A percentile compares a stretch with the other conserved stretches of the same genome.
phyloP scores from a whole-genome alignment of 2,329 filamentous ascomycete genomes.

The Ophiosphaerella herpotricha region DNA sequence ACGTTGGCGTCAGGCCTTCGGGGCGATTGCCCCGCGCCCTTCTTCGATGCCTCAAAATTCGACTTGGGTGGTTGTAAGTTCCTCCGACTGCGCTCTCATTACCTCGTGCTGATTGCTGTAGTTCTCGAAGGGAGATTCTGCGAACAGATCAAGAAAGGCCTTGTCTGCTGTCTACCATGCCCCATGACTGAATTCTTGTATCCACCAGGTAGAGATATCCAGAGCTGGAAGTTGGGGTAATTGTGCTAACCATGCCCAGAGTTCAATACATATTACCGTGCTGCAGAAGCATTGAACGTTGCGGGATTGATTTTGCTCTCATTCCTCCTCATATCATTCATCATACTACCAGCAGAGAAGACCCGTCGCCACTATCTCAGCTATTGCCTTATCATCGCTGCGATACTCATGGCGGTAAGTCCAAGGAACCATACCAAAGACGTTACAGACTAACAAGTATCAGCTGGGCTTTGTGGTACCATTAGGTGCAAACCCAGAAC shows the following conservation, averaged over 20 bases:
- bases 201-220: conserved; percentile 54
- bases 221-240: conserved; percentile 9
- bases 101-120: conserved; percentile 45
- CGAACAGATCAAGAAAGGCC: conserved; percentile 49
- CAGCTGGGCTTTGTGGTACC: conserved; percentile 91
- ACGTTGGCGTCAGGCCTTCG: conserved; percentile 37
- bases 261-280: conserved; percentile 62
- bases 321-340: conserved; percentile 80
- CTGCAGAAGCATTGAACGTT: conserved; percentile 84
- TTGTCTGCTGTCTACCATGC: conserved; percentile 86
- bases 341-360: conserved; percentile 80
- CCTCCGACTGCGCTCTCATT: conserved; percentile 2
- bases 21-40: conserved; percentile 69
- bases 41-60: conserved; percentile 68
- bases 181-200: conserved; percentile 81
- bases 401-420: conserved; percentile 79
- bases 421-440: too few relatives aligned
- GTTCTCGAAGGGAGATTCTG: conserved; percentile 63
- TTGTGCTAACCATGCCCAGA: conserved; percentile 38
- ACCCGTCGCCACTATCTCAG: conserved; percentile 93
- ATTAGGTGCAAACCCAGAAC: conserved; percentile 73
- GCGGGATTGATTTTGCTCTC: conserved; percentile 71
- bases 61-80: conserved; percentile 69
- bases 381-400: conserved; percentile 77
- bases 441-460: conserved; percentile 4